These are phyloP conservation scores for Jamesozyma piceae DNA, from an alignment of 805 yeast species.

Conservation along the genomic window DNA sequence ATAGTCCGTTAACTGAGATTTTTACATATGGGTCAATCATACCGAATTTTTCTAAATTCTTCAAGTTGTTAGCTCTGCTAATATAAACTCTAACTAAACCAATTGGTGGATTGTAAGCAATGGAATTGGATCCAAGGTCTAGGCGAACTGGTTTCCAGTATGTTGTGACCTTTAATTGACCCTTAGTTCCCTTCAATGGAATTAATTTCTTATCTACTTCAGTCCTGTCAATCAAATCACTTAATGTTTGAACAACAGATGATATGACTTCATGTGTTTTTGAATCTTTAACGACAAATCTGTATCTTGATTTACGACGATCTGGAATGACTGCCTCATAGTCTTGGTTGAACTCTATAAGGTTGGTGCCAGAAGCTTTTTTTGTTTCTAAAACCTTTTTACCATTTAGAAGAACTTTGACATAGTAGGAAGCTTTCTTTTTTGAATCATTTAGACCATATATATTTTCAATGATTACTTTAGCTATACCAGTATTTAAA, in stretches of 20 bases:
- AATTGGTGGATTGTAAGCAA: conserved; percentile 87
- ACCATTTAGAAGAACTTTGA: conserved; percentile 60
- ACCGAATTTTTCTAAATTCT: conserved; percentile 82
- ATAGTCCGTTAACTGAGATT: conserved; percentile 65
- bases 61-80: conserved; percentile 60
- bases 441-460: conserved; percentile 32
- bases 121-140: conserved; percentile 54
- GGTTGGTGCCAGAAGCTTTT: conserved; percentile 42
- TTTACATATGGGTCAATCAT: conserved; percentile 88
- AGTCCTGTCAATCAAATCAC: conserved; percentile 64
- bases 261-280: conserved; percentile 49
- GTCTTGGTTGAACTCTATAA: conserved; percentile 56
- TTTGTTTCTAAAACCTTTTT: conserved; percentile 48
- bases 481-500: conserved; percentile 83
- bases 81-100: conserved; percentile 78
- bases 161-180: conserved; percentile 61
- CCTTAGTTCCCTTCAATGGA: conserved; percentile 56
- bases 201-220: conserved; percentile 75
- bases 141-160: conserved; percentile 82
- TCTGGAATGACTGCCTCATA: conserved; percentile 64
- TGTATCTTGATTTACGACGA: conserved; percentile 60
- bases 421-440: conserved; percentile 53
- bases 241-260: conserved; percentile 48
- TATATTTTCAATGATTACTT: conserved; percentile 39
- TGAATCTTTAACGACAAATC: conserved; percentile 56